Evolutionary conservation across 1,284 basidiomycete genomes (phyloP).

Genomic region (Phylloporus sp.): DNA sequence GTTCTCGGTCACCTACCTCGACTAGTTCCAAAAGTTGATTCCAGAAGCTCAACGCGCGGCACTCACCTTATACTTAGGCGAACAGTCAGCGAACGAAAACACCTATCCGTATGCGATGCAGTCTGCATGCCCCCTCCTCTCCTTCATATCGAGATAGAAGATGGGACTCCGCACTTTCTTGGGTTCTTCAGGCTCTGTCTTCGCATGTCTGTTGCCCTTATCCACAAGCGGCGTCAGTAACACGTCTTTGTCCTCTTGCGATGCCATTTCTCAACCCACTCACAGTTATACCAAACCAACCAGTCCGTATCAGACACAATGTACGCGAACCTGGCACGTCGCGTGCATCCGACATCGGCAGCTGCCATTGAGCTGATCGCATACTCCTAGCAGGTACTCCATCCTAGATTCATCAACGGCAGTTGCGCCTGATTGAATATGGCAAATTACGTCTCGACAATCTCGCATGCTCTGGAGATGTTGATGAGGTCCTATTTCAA

Average conservation of each 20-base stretch:
- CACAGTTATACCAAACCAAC: neutral
- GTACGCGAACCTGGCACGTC: conserved; percentile 46
- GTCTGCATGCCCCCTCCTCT: conserved; percentile 39
- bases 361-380: conserved; percentile 71
- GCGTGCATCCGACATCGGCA: conserved; percentile 44
- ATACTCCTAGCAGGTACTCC: conserved; percentile 73
- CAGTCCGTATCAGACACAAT: conserved; percentile 54
- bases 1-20: too few relatives aligned
- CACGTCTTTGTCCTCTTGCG: conserved; percentile 46
- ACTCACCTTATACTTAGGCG: too few relatives aligned
- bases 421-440: conserved; percentile 55
- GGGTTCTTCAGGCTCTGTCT: conserved; percentile 68
- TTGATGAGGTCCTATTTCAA: conserved; percentile 40
- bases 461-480: conserved; percentile 56
- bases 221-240: conserved; percentile 70
- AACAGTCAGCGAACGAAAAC: conserved; percentile 30
- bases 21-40: too few relatives aligned
- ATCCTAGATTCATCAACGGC: conserved; percentile 66
- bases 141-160: conserved; percentile 51
- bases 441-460: conserved; percentile 58
- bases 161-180: conserved; percentile 78
- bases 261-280: neutral
- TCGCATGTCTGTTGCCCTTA: conserved; percentile 77
- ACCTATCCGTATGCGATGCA: conserved; percentile 69
- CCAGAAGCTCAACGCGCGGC: too few relatives aligned